These are phyloP conservation scores for Quercus bicolor DNA, from an alignment of 306 rosid genomes.

Conservation along the genomic window DNA sequence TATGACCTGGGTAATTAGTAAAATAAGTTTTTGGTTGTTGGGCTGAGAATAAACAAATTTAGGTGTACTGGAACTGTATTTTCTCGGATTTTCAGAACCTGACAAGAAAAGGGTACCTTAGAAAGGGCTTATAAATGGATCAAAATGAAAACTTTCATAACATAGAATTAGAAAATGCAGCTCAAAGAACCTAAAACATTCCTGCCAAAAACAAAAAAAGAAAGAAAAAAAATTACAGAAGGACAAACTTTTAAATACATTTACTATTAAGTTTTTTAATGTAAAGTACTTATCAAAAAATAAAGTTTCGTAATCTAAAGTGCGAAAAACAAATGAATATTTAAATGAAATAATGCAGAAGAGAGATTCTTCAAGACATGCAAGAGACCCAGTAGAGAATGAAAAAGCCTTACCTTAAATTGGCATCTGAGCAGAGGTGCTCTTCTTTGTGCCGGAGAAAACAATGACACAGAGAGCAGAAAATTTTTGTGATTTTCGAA, in stretches of 20 bases:
- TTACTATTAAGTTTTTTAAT: background rate
- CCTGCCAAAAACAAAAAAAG: slow-evolving; percentile 27
- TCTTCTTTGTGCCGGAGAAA: background rate
- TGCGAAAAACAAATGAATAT: background rate
- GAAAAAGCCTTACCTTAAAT: slow-evolving; percentile 18
- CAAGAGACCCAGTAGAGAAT: background rate
- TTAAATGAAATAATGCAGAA: background rate
- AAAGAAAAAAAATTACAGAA: background rate
- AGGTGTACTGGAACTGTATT: background rate
- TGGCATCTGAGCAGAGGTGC: background rate
- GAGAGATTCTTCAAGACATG: slow-evolving; percentile 9
- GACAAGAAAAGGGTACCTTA: background rate
- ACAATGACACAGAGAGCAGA: background rate
- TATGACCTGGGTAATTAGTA: background rate
- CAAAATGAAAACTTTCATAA: background rate
- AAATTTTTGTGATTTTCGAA: background rate
- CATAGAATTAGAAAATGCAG: slow-evolving; percentile 15
- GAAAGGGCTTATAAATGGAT: background rate
- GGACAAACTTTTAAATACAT: slow-evolving; percentile 4
- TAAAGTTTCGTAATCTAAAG: background rate
- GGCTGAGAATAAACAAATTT: background rate
- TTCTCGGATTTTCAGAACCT: background rate
- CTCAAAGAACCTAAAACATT: slow-evolving; percentile 5
- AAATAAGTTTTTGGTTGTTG: background rate
- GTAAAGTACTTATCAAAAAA: background rate